These are phyloP conservation scores for Clavaria fumosa DNA, from an alignment of 768 basidiomycete genomes.

Conservation along the genomic window DNA sequence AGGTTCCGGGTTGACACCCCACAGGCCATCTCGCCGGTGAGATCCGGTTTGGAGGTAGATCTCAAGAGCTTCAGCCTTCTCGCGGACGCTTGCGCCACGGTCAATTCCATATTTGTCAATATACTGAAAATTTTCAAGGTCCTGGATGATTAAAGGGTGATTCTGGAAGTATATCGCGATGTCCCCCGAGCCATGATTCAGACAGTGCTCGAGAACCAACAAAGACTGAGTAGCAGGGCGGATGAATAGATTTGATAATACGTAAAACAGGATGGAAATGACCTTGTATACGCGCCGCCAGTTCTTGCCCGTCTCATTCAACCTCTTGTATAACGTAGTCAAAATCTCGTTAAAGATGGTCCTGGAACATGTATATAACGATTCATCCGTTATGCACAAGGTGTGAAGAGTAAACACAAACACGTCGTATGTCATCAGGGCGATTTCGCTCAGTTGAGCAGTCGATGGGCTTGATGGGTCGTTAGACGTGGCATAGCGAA, in stretches of 20 bases:
- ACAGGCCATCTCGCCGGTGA: too few species aligned
- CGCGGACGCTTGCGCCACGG: conserved; percentile 94
- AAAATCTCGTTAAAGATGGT: conserved; percentile 98
- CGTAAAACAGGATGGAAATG: conserved; percentile 10
- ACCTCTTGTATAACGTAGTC: conserved; percentile 98
- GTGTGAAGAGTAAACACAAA: too few species aligned
- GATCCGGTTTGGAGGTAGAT: conserved; percentile 76
- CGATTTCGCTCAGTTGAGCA: conserved; percentile 97
- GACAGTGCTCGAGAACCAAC: conserved; percentile 87
- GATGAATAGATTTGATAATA: background rate
- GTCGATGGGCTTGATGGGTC: conserved; percentile 97
- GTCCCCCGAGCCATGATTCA: conserved; percentile 95
- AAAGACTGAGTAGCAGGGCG: conserved; percentile 38
- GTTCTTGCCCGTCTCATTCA: conserved; percentile 99
- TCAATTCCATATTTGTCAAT: conserved; percentile 93
- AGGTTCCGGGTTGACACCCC: too few species aligned
- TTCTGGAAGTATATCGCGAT: conserved; percentile 97
- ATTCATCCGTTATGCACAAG: too few species aligned
- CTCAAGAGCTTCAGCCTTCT: conserved; percentile 97
- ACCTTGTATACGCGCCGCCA: conserved; percentile 99
- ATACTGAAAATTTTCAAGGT: conserved; percentile 96
- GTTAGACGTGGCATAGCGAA: conserved; percentile 90
- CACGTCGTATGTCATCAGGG: conserved; percentile 91
- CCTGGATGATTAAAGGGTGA: conserved; percentile 96
- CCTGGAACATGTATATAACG: conserved; percentile 24